These are phyloP conservation scores for Trypanosoma avium DNA, from an alignment of 208 protist genomes.

Conservation along the genomic window DNA sequence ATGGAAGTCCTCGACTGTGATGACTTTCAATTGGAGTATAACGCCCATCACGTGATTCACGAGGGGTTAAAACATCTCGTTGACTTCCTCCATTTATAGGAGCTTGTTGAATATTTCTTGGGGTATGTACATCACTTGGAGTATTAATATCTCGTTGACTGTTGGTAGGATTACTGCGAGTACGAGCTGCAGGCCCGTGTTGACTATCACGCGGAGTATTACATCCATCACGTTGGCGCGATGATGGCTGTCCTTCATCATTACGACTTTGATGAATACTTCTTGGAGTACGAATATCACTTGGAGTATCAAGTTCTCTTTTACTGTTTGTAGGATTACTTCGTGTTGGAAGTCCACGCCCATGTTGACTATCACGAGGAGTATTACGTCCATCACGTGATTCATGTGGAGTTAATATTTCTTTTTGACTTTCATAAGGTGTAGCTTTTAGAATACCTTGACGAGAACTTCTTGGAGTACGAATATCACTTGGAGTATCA, in stretches of 20 bases:
- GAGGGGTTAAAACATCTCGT: not conserved
- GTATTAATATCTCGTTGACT: slow-evolving; percentile 9
- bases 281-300: slow-evolving; percentile 1
- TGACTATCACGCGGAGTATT: not conserved
- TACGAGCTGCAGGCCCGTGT: not conserved
- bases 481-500: slow-evolving; percentile 5
- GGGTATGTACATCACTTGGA: slow-evolving; percentile 4
- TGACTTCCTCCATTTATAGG: not conserved
- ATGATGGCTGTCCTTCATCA: not conserved
- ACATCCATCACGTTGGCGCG: not conserved
- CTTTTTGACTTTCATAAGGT: not conserved
- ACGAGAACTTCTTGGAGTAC: not conserved
- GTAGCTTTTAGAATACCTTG: not conserved
- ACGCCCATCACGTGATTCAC: not conserved
- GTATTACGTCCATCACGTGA: not conserved
- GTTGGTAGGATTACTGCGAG: not conserved
- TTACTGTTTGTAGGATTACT: slow-evolving; percentile 1
- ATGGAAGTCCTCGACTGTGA: not conserved
- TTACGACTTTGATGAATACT: not conserved
- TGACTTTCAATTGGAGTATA: not conserved
- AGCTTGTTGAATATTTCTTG: not conserved
- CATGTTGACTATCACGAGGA: not conserved
- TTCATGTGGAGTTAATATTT: slow-evolving; percentile 1
- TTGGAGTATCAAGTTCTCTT: slow-evolving; percentile 7
- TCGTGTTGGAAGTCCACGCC: not conserved